These are phyloP conservation scores for Volvox reticuliferus DNA, from an alignment of 139 green algal species.

Conservation along the genomic window DNA sequence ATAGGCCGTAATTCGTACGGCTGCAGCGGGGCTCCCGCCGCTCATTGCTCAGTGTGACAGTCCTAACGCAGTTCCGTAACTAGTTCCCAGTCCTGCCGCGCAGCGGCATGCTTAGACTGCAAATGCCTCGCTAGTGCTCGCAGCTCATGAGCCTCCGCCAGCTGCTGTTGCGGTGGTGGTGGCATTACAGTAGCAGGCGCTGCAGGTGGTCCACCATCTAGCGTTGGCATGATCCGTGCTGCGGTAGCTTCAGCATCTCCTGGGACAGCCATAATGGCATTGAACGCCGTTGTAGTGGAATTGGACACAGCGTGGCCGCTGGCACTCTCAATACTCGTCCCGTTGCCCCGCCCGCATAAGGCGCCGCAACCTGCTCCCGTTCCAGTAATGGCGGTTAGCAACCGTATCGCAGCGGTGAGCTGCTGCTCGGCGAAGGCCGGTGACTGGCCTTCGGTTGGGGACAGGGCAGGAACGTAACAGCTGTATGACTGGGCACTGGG, in stretches of 20 bases:
- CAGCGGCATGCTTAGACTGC: not conserved
- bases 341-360: not conserved
- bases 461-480: too few species aligned
- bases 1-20: too few species aligned
- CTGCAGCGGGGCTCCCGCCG: too few species aligned
- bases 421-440: not conserved
- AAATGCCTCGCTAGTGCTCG: not conserved
- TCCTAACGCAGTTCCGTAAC: not conserved
- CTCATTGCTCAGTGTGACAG: too few species aligned
- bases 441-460: too few species aligned
- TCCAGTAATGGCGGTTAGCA: constrained; percentile 2
- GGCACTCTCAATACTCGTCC: too few species aligned
- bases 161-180: not conserved
- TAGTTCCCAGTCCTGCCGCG: not conserved
- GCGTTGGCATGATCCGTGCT: too few species aligned
- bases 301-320: too few species aligned
- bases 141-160: constrained; percentile 12
- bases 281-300: too few species aligned
- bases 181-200: not conserved
- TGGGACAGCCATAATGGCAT: too few species aligned
- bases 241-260: too few species aligned
- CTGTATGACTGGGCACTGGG: too few species aligned
- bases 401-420: constrained; percentile 17
- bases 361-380: not conserved
- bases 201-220: not conserved